A percentile compares a stretch with the other conserved stretches of the same genome.
phyloP scores from a whole-genome alignment of 257 asterid species.

The Solanum lycopersicoides region DNA sequence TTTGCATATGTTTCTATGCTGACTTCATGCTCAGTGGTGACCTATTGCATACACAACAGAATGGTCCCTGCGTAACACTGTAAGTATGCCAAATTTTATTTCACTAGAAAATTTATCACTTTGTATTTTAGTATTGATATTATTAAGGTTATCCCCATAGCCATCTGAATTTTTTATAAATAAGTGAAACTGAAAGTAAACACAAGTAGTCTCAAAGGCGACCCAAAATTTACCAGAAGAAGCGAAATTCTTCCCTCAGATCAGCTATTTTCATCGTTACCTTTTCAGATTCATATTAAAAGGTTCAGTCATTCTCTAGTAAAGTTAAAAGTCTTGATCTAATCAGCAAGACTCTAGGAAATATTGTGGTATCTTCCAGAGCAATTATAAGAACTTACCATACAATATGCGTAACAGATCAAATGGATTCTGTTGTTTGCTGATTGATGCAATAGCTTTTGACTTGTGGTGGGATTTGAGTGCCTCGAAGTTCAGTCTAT shows the following conservation, averaged over 20 bases:
- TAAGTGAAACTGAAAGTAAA: not conserved
- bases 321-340: not conserved
- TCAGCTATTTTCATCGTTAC: not conserved
- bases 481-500: conserved; percentile 5
- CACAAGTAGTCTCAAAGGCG: not conserved
- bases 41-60: not conserved
- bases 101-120: not conserved
- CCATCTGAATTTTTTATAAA: not conserved
- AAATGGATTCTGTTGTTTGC: conserved; percentile 23
- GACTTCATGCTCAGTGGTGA: not conserved
- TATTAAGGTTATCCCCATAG: not conserved
- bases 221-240: not conserved
- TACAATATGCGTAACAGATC: conserved; percentile 31
- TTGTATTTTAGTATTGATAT: not conserved
- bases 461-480: conserved; percentile 3
- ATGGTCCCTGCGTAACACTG: not conserved
- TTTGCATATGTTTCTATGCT: not conserved
- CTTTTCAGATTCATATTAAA: not conserved
- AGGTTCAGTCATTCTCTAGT: not conserved
- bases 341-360: not conserved
- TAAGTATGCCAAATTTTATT: not conserved
- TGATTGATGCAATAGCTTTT: conserved; percentile 12
- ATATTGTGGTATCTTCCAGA: not conserved
- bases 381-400: conserved; percentile 19
- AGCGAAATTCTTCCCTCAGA: not conserved